Evolutionary conservation across 371 early-diverging fungal genomes (phyloP), one percentile per base, ranked within the genome.

Genomic region (Entomophthora muscae): DNA sequence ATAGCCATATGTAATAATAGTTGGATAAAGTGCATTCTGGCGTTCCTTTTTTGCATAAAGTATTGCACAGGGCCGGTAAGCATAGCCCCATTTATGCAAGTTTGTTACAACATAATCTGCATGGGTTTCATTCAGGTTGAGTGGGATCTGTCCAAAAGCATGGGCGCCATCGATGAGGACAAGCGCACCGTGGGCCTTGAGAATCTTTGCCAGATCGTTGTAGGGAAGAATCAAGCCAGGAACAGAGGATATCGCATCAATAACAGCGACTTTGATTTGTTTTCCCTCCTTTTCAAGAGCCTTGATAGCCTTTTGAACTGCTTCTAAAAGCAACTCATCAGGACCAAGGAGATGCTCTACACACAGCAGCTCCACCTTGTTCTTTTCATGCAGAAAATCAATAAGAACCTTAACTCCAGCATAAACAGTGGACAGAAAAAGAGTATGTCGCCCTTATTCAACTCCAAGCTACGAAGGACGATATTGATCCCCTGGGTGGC

Each of bases 141-240:
- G 63, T 2, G 78, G 77, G 17, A 86, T 76, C 65, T 85, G 85
- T 10, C 88, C 88, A 29, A 85, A 75, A 1, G 79, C 76, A 65
- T 88, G 87, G 0, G 87, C 87, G 28, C 81, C 89, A 68, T 88
- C 89, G 1, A 88, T 71, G 61, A 85, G 64, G 23, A 78, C 77
- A 28, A 78, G 65, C 59, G 85, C 80, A 10, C 72, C 72, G 53
- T 79, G 67, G 30, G 77, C 70, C n/a, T 69, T 67, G 7, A 84
- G 66, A 30, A 82, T 63, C 10, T 72, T 64, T 17, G 73, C 66
- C n/a, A 84, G 64, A 1, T 69, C 66, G 64, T 84, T 74, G 66
- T 80, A 75, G 0, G 87, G 87, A 29, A 86, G 76, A 32, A 72
- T 55, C 21, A 70, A 64, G n/a, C 71, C 78, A 56, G 82, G 83